These are phyloP conservation scores for Penicillium egyptiacum DNA, from an alignment of 495 filamentous ascomycete genomes.

Conservation along the genomic window DNA sequence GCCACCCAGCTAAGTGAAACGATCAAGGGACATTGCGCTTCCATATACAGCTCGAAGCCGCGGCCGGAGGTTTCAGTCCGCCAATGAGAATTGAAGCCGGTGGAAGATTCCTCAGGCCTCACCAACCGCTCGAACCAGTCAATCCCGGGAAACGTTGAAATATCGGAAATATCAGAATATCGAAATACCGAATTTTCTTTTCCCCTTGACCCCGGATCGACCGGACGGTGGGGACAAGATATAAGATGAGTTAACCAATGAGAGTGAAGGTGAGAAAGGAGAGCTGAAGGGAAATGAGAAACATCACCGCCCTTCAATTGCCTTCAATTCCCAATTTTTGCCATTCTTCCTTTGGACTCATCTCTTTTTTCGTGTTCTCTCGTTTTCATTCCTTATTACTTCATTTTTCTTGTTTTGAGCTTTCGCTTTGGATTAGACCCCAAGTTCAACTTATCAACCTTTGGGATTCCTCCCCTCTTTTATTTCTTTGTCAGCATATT, in stretches of 20 bases:
- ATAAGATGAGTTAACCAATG: slow-evolving; percentile 22
- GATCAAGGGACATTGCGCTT: neutral
- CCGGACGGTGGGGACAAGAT: slow-evolving; percentile 25
- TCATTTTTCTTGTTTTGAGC: slow-evolving; percentile 6
- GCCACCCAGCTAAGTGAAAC: neutral
- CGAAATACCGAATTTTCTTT: neutral
- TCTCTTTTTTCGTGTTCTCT: neutral
- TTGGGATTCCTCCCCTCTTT: neutral
- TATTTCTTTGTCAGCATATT: slow-evolving; percentile 9
- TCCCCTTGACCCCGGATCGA: slow-evolving; percentile 31
- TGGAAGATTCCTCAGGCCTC: neutral
- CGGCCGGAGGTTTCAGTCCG: slow-evolving; percentile 21
- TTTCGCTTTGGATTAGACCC: neutral
- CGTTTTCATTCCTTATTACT: slow-evolving; percentile 13
- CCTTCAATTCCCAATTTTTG: neutral
- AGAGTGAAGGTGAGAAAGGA: neutral
- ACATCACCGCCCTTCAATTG: slow-evolving; percentile 5
- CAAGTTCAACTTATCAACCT: neutral
- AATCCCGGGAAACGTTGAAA: neutral
- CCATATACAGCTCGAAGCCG: neutral
- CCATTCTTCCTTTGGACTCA: slow-evolving; percentile 11
- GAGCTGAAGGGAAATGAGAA: slow-evolving; percentile 1
- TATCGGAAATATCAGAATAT: neutral
- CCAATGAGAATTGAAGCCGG: slow-evolving; percentile 17
- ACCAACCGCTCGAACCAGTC: neutral